Percentiles rank a stretch among this genome's conserved stretches.
Conservation (phyloP, 2,329 filamentous ascomycete species). For the Onygena corvina region DNA sequence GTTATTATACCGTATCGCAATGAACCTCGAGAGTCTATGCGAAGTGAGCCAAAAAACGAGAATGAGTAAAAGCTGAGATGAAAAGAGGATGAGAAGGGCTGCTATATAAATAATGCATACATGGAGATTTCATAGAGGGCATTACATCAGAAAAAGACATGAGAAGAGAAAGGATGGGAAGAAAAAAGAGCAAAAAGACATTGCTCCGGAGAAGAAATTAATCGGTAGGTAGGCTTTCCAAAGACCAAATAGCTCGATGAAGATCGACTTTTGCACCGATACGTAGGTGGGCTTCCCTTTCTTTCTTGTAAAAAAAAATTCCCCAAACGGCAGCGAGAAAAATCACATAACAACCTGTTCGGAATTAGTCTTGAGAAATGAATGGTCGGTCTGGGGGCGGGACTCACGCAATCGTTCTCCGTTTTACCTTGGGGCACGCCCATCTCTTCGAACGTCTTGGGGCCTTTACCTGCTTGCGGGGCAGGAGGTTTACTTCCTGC, state of each 20-base stretch:
- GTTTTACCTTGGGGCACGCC: slow-evolving; percentile 74
- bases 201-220: slow-evolving; percentile 4
- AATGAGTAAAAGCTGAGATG: background rate
- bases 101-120: slow-evolving; percentile 6
- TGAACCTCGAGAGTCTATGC: background rate
- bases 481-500: too few species aligned
- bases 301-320: too few species aligned
- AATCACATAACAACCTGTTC: slow-evolving; percentile 20
- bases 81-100: slow-evolving; percentile 7
- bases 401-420: slow-evolving; percentile 78
- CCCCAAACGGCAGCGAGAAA: background rate
- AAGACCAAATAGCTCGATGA: background rate
- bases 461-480: slow-evolving; percentile 55
- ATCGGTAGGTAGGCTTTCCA: slow-evolving; percentile 1
- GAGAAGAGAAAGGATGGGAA: background rate
- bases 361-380: background rate
- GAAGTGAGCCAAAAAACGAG: background rate
- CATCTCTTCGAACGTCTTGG: slow-evolving; percentile 97
- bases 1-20: background rate
- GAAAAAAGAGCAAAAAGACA: background rate
- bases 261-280: slow-evolving; percentile 3
- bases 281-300: background rate
- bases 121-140: background rate
- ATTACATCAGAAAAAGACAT: background rate
- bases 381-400: background rate